Conservation (phyloP, 2,329 filamentous ascomycete species). For the Neonectria ditissima region DNA sequence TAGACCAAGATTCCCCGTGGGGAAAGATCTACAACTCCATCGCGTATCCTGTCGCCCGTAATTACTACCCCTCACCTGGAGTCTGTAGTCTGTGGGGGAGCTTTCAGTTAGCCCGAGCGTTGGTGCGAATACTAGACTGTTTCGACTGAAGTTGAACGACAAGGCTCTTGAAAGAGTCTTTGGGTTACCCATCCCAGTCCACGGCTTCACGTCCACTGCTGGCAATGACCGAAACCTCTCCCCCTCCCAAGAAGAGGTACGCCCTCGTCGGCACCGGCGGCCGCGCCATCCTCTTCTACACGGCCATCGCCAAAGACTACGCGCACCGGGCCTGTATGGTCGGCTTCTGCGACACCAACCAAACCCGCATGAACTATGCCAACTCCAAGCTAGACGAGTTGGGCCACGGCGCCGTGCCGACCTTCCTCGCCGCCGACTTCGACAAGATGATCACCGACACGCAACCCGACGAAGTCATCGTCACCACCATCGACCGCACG, state of each 20-base stretch:
- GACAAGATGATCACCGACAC: conserved; percentile 69
- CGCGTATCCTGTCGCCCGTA: too few species aligned
- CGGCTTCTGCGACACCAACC: conserved; percentile 70
- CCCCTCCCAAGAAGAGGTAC: conserved; percentile 56
- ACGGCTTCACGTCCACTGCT: too few species aligned
- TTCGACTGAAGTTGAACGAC: not conserved
- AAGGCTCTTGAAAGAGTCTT: not conserved
- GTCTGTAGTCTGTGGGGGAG: too few species aligned
- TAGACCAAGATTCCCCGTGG: not conserved
- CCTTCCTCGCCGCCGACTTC: conserved; percentile 66
- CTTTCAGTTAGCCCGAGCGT: not conserved
- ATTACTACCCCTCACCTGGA: not conserved
- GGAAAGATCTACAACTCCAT: not conserved
- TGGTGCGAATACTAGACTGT: not conserved
- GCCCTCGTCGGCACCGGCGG: conserved; percentile 70
- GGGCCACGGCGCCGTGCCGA: conserved; percentile 62
- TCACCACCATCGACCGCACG: conserved; percentile 72
- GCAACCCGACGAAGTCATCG: conserved; percentile 70
- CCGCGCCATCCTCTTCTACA: conserved; percentile 71
- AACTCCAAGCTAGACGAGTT: conserved; percentile 61
- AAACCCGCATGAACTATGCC: conserved; percentile 69
- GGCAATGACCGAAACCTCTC: conserved; percentile 24
- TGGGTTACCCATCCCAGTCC: not conserved
- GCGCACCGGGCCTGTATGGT: conserved; percentile 63
- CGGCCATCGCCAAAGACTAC: conserved; percentile 66